Base-by-base conservation (phyloP, 192 early-diverging fungal genomes). In the Bifiguratus adelaidae region DNA sequence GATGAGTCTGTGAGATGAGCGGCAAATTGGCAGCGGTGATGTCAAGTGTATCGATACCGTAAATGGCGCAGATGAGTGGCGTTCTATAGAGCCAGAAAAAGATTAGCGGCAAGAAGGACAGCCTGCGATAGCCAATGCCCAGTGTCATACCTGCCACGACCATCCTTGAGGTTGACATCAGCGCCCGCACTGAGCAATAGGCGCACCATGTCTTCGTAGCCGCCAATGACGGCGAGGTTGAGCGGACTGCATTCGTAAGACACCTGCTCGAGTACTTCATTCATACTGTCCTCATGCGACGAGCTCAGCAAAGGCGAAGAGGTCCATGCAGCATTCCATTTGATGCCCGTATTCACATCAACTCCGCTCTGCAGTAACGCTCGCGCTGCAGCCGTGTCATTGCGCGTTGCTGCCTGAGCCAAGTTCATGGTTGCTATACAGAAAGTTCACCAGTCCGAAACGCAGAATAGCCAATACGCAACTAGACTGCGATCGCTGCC, bases 11-110 rank as follows among this genome's bases (percentile, higher is more conserved):
- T 3, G 79, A 71, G 35, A 76, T 71, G 11, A 69, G 43, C 7
- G 58, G 61, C 27, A 71, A 61, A 52, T 80, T 82, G 12, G 67
- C 56, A 4, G 62, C 53, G 16, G 67, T 80, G 48, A 82, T 77
- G 45, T 81, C 76, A 24, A 63, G 29, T 8, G 32, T 33, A 47
- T 63, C 61, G 22, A 74, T 37, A 5, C 80, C 80, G 49, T 77
- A 82, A 7, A 82, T 73, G 2, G 74, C 69, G 30, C 80, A 82
- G 4, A 82, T 55, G 11, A 82, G 30, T 3, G 80, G 60, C 19
- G 78, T 74, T 52, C 80, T 82, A 50, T 48, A 36, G 7, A 49
- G 16, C 12, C 11, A 33, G 11, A 24, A 18, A 9, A 12, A 40
- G n/a, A 6, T 6, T 8, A 37, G 23, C 7, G 40, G 3, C 3